Percentiles rank a stretch among this genome's conserved stretches.
These are phyloP conservation scores for Neurospora terricola DNA, from an alignment of 495 filamentous ascomycete genomes.

Conservation along the genomic window DNA sequence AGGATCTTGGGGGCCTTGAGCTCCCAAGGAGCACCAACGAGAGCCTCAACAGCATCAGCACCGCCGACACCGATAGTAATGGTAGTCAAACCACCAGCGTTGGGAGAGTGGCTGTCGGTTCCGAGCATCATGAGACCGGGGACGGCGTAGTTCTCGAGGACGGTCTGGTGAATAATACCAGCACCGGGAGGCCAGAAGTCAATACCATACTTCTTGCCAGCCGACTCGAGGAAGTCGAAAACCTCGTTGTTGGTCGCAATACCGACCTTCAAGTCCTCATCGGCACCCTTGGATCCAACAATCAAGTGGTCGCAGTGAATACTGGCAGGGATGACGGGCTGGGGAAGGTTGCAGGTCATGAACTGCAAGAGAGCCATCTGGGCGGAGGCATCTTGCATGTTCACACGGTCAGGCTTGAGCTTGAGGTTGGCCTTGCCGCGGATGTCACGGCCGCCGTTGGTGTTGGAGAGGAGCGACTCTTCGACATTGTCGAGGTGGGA, in stretches of 20 bases:
- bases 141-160: conserved; percentile 96
- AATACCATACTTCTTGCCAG: conserved; percentile 91
- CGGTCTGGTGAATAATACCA: conserved; percentile 98
- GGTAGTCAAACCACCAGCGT: conserved; percentile 83
- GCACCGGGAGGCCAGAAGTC: conserved; percentile 98
- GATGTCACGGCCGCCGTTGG: conserved; percentile 68
- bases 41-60: conserved; percentile 92
- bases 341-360: conserved; percentile 88
- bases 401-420: conserved; percentile 93
- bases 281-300: conserved; percentile 82
- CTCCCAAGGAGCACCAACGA: conserved; percentile 96
- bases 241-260: conserved; percentile 94
- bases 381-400: conserved; percentile 97
- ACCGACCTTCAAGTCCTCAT: conserved; percentile 74
- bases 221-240: conserved; percentile 93
- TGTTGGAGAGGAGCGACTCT: conserved; percentile 72
- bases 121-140: conserved; percentile 99
- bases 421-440: conserved; percentile 88
- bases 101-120: conserved; percentile 96
- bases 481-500: conserved; percentile 83
- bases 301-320: conserved; percentile 99
- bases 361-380: conserved; percentile 98
- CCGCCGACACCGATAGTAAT: conserved; percentile 97
- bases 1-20: conserved; percentile 85
- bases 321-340: conserved; percentile 90